A percentile compares a stretch with the other conserved stretches of the same genome.
Conservation (phyloP, 257 asterid genomes). For the Ligustrum vulgare region DNA sequence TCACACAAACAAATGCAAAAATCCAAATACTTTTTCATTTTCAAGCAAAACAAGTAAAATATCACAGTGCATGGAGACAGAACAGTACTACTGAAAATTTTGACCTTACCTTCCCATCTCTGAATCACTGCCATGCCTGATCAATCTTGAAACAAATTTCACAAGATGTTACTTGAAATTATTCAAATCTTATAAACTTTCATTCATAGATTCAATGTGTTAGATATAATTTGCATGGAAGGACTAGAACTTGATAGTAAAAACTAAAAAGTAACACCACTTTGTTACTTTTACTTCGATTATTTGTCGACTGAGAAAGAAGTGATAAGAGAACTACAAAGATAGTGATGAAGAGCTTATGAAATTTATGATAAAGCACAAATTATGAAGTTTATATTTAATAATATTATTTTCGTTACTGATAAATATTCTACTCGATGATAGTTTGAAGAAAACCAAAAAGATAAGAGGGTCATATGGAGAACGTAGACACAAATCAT, state of each 20-base stretch:
- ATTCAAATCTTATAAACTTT: constrained; percentile 4
- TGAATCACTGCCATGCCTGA: constrained; percentile 42
- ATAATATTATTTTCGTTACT: too few relatives aligned
- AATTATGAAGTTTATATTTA: too few relatives aligned
- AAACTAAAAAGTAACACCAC: neutral
- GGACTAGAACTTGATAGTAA: neutral
- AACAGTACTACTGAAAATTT: constrained; percentile 20
- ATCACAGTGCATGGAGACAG: constrained; percentile 41
- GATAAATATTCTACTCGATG: too few relatives aligned
- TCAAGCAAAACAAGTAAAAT: constrained; percentile 19
- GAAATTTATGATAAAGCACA: neutral
- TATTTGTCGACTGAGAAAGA: neutral
- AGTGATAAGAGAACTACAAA: neutral
- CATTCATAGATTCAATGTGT: neutral
- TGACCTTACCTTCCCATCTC: constrained; percentile 35
- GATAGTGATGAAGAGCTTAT: neutral
- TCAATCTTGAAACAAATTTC: constrained; percentile 38
- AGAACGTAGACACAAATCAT: neutral
- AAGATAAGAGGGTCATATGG: neutral
- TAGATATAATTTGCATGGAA: neutral
- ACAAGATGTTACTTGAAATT: constrained; percentile 26
- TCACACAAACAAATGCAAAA: constrained; percentile 52
- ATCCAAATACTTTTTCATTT: constrained; percentile 35
- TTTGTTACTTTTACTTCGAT: neutral
- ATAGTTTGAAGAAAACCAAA: too few relatives aligned